A percentile compares a stretch with the other conserved stretches of the same genome.
phyloP scores from a whole-genome alignment of 1,284 basidiomycete genomes.

The Tremellales sp. region DNA sequence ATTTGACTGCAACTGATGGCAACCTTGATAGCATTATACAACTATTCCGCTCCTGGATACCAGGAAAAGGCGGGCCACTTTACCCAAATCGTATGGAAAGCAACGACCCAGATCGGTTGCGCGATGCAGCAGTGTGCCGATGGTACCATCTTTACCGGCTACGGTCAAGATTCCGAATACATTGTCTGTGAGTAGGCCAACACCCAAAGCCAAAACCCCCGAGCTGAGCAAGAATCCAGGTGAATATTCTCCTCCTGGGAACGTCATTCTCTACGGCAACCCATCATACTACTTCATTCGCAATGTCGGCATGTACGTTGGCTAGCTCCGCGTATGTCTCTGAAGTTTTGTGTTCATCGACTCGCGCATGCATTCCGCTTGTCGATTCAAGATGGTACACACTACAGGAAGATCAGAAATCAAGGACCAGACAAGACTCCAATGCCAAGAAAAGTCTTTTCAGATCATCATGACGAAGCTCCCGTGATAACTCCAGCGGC shows the following conservation, averaged over 20 bases:
- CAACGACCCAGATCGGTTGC: slow-evolving; percentile 31
- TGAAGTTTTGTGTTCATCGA: neutral
- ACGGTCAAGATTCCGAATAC: slow-evolving; percentile 9
- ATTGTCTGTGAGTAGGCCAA: slow-evolving; percentile 21
- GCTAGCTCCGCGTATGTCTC: neutral
- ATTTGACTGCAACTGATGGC: too few species aligned
- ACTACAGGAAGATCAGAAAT: too few species aligned
- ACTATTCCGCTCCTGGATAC: slow-evolving; percentile 18
- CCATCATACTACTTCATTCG: slow-evolving; percentile 6
- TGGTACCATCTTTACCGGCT: slow-evolving; percentile 22
- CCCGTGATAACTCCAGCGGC: too few species aligned
- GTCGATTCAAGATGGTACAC: too few species aligned
- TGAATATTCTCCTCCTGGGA: too few species aligned
- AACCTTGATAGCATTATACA: slow-evolving; percentile 6
- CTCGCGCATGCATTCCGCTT: too few species aligned
- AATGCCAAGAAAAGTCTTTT: too few species aligned
- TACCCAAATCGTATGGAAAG: slow-evolving; percentile 44
- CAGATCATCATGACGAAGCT: too few species aligned
- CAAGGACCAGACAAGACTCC: too few species aligned
- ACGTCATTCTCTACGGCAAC: too few species aligned
- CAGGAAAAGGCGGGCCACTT: slow-evolving; percentile 21
- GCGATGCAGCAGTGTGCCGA: slow-evolving; percentile 15
- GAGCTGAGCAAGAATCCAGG: neutral
- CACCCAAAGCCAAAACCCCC: slow-evolving; percentile 13
- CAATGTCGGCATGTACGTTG: slow-evolving; percentile 7